Percentiles rank a stretch among this genome's conserved stretches.
phyloP scores from a whole-genome alignment of 139 green algal species.

The Asterochloris erici region DNA sequence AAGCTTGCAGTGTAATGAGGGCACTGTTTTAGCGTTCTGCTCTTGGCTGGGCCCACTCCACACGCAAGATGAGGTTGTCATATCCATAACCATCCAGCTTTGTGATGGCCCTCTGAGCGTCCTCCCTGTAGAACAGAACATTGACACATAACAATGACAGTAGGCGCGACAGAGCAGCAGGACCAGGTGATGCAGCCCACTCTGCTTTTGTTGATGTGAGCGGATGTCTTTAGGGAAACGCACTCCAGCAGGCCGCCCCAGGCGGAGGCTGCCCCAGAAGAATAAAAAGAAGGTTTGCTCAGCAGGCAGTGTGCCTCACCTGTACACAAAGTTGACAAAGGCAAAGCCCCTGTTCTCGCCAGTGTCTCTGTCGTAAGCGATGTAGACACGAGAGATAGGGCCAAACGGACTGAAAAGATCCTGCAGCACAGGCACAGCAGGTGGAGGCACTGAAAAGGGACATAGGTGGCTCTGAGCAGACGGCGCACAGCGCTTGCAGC shows the following conservation, averaged over 20 bases:
- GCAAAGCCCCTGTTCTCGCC: conserved; percentile 92
- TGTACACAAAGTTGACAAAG: conserved; percentile 96
- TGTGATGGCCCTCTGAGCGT: conserved; percentile 86
- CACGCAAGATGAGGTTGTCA: conserved; percentile 96
- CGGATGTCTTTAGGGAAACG: too few relatives aligned
- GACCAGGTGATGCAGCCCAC: too few relatives aligned
- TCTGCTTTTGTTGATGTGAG: too few relatives aligned
- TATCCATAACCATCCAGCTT: conserved; percentile 93
- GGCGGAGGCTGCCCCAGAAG: not conserved
- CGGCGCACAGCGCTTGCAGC: too few relatives aligned
- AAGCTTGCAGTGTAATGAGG: too few relatives aligned
- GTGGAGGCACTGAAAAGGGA: too few relatives aligned
- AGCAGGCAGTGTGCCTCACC: conserved; percentile 21
- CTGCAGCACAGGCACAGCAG: conserved; percentile 37
- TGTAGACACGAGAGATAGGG: conserved; percentile 86
- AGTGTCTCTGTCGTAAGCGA: conserved; percentile 95
- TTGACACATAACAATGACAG: too few relatives aligned
- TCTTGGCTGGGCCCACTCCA: conserved; percentile 87
- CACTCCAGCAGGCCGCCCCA: not conserved
- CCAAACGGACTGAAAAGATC: conserved; percentile 97
- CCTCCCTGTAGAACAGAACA: conserved; percentile 47
- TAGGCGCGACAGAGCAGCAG: too few relatives aligned
- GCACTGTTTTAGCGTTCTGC: conserved; percentile 11
- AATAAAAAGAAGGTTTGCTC: not conserved
- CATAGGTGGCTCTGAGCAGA: too few relatives aligned